A percentile compares a stretch with the other conserved stretches of the same genome.
These are phyloP conservation scores for Cephaloascus fragrans DNA, from an alignment of 805 yeast species.

Conservation along the genomic window DNA sequence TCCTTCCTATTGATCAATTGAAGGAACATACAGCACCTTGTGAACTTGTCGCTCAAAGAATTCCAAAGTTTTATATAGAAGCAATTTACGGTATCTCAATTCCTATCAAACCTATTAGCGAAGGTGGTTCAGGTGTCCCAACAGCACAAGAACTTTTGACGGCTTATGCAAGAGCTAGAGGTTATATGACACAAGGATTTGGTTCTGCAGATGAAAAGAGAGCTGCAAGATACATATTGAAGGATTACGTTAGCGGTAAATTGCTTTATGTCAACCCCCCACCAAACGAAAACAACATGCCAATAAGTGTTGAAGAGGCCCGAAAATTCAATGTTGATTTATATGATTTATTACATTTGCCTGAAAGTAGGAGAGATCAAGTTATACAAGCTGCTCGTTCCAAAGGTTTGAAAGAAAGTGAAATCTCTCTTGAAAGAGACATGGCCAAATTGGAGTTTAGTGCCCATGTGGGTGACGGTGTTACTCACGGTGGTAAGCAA, in stretches of 20 bases:
- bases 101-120: constrained; percentile 61
- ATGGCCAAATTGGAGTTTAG: constrained; percentile 69
- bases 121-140: constrained; percentile 86
- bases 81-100: constrained; percentile 91
- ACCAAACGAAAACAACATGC: constrained; percentile 57
- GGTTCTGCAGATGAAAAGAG: constrained; percentile 96
- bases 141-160: constrained; percentile 82
- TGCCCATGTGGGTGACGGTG: constrained; percentile 49
- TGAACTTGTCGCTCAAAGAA: constrained; percentile 73
- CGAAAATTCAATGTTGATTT: constrained; percentile 66
- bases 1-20: constrained; percentile 94
- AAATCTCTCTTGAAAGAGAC: constrained; percentile 60
- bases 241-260: constrained; percentile 93
- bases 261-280: constrained; percentile 82
- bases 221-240: constrained; percentile 84
- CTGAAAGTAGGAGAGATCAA: constrained; percentile 68
- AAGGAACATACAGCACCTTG: constrained; percentile 88
- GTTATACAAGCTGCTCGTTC: constrained; percentile 51
- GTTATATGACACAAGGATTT: constrained; percentile 94
- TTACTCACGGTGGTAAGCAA: constrained; percentile 71
- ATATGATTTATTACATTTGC: constrained; percentile 54
- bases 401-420: constrained; percentile 39
- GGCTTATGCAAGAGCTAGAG: constrained; percentile 94
- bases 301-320: constrained; percentile 40
- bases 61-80: constrained; percentile 83